These are phyloP conservation scores for Penicillium crystallinum DNA, from an alignment of 495 filamentous ascomycete species.

Conservation along the genomic window DNA sequence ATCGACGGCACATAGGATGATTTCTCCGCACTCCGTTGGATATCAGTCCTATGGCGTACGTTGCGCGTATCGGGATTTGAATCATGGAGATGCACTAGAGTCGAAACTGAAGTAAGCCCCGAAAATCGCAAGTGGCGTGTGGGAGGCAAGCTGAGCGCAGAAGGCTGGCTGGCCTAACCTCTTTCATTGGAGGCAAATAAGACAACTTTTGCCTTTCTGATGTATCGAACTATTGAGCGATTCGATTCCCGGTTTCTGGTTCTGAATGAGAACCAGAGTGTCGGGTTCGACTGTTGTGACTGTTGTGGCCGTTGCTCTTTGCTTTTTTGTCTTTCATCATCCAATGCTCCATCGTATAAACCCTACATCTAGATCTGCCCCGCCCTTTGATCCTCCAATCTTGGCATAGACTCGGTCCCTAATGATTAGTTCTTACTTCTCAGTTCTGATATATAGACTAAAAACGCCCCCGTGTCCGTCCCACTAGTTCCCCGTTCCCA, in stretches of 20 bases:
- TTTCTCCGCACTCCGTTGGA: conserved; percentile 13
- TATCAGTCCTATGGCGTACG: too few relatives aligned
- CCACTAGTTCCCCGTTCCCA: background rate
- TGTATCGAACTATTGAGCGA: background rate
- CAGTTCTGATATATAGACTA: background rate
- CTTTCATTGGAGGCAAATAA: background rate
- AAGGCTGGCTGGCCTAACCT: conserved; percentile 3
- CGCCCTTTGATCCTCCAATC: too few relatives aligned
- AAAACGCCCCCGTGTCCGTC: background rate
- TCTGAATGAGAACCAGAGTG: too few relatives aligned
- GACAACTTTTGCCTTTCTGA: conserved; percentile 7
- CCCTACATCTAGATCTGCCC: too few relatives aligned
- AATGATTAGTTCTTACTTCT: too few relatives aligned
- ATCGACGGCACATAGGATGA: conserved; percentile 3
- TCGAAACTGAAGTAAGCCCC: background rate
- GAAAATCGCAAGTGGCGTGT: conserved; percentile 1
- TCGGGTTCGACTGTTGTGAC: too few relatives aligned
- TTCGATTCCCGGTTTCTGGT: too few relatives aligned
- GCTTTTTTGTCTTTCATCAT: too few relatives aligned
- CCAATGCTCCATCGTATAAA: too few relatives aligned
- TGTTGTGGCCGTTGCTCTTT: background rate
- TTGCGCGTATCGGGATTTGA: conserved; percentile 4
- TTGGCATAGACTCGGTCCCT: too few relatives aligned
- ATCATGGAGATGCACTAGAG: background rate
- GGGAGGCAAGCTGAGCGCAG: conserved; percentile 1